phyloP scores from a whole-genome alignment of 139 green algal species.

The Spirogloea muscicola region DNA sequence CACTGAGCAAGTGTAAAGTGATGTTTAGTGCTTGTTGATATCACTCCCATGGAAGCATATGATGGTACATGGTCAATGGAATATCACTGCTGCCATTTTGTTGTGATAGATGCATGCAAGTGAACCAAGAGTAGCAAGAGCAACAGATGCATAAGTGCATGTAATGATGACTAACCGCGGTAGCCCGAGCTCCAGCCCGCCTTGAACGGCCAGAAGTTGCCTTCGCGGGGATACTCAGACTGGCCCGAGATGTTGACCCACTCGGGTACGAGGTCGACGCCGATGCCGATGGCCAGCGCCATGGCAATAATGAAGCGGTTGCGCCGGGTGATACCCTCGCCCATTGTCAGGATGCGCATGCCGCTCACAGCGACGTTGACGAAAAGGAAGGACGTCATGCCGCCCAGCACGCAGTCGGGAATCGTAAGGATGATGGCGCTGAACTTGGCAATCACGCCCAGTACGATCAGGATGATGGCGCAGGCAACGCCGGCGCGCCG shows the following conservation, averaged over 20 bases:
- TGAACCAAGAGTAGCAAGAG: neutral
- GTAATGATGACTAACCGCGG: too few relatives aligned
- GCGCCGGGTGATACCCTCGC: slow-evolving; percentile 21
- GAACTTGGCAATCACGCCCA: slow-evolving; percentile 59
- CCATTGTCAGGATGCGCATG: slow-evolving; percentile 31
- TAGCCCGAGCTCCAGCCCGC: slow-evolving; percentile 8
- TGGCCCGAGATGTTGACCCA: slow-evolving; percentile 33
- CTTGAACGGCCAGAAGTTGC: slow-evolving; percentile 33
- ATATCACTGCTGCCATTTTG: too few relatives aligned
- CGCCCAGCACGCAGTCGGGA: slow-evolving; percentile 67
- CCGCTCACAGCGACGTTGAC: slow-evolving; percentile 48
- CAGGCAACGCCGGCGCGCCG: slow-evolving; percentile 15
- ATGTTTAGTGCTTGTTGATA: too few relatives aligned
- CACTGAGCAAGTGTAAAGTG: too few relatives aligned
- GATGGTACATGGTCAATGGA: too few relatives aligned
- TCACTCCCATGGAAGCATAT: too few relatives aligned
- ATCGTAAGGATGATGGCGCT: slow-evolving; percentile 71
- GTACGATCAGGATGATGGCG: slow-evolving; percentile 39
- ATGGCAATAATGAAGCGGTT: slow-evolving; percentile 54
- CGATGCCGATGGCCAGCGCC: slow-evolving; percentile 44
- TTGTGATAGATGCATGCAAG: too few relatives aligned
- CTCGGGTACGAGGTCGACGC: slow-evolving; percentile 43
- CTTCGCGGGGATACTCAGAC: slow-evolving; percentile 5
- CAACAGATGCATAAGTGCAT: too few relatives aligned
- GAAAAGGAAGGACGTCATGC: slow-evolving; percentile 61